Base-by-base conservation (phyloP, 2,329 filamentous ascomycete genomes). In the Exophiala sp. region DNA sequence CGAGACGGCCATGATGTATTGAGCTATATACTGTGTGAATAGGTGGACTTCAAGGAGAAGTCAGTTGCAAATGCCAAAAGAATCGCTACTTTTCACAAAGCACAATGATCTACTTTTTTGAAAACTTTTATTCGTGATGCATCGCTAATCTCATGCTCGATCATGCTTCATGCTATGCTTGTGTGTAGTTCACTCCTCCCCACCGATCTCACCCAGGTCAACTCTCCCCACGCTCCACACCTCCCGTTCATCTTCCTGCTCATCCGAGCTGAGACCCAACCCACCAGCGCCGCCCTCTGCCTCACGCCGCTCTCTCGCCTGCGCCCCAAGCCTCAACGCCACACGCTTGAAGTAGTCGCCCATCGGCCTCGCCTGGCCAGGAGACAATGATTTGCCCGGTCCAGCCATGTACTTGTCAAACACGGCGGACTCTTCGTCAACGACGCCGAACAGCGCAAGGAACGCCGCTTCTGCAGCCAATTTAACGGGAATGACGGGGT, bases 261-360 rank as follows among this genome's bases (percentile, higher is more conserved):
- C 94, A 70, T 99, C 94, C 67, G 89, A 91, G 33, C 87, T 88
- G 65, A 99, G 70, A 0, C 91, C 91, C 46, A 97, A 69, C 0
- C 91, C 90, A 43, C 91, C 91, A 54, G 86, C 82, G 6, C 92
- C 94, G 58, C 91, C 92, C 69, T 96, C 91, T 0, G 94, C 94
- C 63, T 96, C 91, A 66, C 84, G 88, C 64, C 94, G 82, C 75
- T 99, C 94, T 58, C 90, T 82, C 1, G 89, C 91, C 70, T 97
- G 94, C 14, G 78, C 82, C n/a, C 88, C 92, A 16, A 97, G 74
- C 63, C 91, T 83, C 65, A 92, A 71, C 1, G 90, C 90, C 60
- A 99, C 89, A 39, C 94, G 80, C 79, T 96, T 96, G 76, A 97
- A 97, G 75, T 99, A 99, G 70, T 99, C 94, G 55, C 86, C 82